phyloP scores from a whole-genome alignment of 1,284 basidiomycete genomes.

The Pholiota adiposa region DNA sequence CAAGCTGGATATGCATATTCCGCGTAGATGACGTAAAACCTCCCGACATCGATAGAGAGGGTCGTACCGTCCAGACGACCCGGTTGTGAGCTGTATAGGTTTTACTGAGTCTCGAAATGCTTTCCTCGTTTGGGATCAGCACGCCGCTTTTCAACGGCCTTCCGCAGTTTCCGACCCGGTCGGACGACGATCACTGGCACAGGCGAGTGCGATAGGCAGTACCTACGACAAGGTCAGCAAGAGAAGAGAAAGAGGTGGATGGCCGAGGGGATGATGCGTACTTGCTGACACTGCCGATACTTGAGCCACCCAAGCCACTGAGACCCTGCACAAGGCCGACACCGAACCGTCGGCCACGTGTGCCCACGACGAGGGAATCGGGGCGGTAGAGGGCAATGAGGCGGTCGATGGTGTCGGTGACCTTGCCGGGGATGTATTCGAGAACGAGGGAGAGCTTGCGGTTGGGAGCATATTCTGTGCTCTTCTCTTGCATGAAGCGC shows the following conservation, averaged over 20 bases:
- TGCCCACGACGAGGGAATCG: constrained; percentile 94
- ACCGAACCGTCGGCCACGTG: constrained; percentile 67
- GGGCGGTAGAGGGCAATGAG: constrained; percentile 96
- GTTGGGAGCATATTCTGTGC: constrained; percentile 77
- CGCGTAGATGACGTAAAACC: neutral
- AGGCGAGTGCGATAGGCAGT: constrained; percentile 87
- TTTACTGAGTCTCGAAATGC: constrained; percentile 62
- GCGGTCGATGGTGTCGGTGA: constrained; percentile 88
- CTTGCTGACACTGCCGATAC: constrained; percentile 72
- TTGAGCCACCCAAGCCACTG: constrained; percentile 40
- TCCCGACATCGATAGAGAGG: neutral
- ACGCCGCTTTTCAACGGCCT: constrained; percentile 80
- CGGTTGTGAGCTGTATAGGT: neutral
- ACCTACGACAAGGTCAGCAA: constrained; percentile 43
- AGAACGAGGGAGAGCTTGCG: constrained; percentile 90
- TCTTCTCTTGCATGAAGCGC: constrained; percentile 81
- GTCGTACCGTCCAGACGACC: neutral
- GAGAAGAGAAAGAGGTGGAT: neutral
- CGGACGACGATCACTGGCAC: constrained; percentile 93
- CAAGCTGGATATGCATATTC: neutral
- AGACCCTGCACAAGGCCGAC: constrained; percentile 26
- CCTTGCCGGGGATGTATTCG: constrained; percentile 92
- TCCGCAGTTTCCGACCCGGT: constrained; percentile 84
- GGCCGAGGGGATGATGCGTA: constrained; percentile 29
- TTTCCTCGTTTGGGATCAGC: constrained; percentile 85